Conservation (phyloP, 331 rosid genomes). For the Dryas integrifolia region DNA sequence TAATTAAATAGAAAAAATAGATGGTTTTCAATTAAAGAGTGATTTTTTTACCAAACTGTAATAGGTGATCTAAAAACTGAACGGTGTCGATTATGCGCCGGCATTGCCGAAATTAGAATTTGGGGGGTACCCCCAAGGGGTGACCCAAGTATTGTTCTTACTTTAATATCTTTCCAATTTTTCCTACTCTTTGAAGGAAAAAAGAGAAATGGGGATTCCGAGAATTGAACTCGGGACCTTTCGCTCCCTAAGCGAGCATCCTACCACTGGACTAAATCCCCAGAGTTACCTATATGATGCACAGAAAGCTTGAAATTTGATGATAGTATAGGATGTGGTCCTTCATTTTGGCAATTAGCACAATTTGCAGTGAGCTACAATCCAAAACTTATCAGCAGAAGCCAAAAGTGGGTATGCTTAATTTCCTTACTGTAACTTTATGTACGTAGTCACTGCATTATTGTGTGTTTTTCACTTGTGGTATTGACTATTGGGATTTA, state of each 20-base stretch:
- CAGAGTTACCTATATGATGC: background rate
- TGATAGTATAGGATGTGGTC: background rate
- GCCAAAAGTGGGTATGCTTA: background rate
- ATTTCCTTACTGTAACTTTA: background rate
- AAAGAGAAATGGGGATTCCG: conserved; percentile 29
- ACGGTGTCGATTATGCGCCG: no score
- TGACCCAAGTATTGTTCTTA: no score
- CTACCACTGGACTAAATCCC: conserved; percentile 39
- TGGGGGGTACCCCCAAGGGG: no score
- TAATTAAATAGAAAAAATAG: no score
- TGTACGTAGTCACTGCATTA: background rate
- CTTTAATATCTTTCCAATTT: background rate
- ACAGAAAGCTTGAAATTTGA: background rate
- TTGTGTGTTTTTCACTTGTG: background rate
- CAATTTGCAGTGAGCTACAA: background rate
- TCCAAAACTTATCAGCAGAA: conserved; percentile 4
- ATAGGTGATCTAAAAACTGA: no score
- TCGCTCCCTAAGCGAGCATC: conserved; percentile 42
- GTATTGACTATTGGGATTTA: background rate
- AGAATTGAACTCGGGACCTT: conserved; percentile 42
- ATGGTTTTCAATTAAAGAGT: no score
- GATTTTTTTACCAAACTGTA: no score
- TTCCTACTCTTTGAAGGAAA: background rate
- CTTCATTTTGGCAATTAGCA: conserved; percentile 6
- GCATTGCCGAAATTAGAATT: no score